Base-by-base conservation (phyloP, 495 filamentous ascomycete genomes). In the Penicillium ochrochloron region DNA sequence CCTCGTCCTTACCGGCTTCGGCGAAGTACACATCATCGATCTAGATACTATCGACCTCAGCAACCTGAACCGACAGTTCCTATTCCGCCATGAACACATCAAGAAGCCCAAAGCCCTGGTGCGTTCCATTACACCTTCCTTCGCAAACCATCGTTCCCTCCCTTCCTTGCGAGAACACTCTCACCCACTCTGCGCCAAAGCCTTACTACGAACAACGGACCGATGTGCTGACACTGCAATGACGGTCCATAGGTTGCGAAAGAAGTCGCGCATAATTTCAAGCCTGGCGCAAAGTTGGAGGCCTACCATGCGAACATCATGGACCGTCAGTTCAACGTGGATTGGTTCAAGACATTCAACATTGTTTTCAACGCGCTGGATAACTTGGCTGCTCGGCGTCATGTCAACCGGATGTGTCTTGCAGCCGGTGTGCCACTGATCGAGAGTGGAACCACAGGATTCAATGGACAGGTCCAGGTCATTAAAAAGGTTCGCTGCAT, bases 331-430 rank as follows among this genome's bases (percentile, higher is more conserved):
- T 99, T 98, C 82, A 90, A 90, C 66, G 85, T 97, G 57, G 87
- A 90, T 31, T 98, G 93, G 92, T 99, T 97, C 70, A 83, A 85
- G 67, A 72, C 78, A 19, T 99, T 98, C 72, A 81, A 83, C 33
- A 74, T 98, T 2, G 93, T 98, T 5, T 97, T 99, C 80, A 99
- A 99, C 77, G 95, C 95, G 31, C 83, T 99, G 21, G 95, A 99
- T 75, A 99, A 99, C 66, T 82, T 99, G 10, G 94, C 97, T 60
- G 95, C 95, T 21, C 82, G 95, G 62, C 88, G 94, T 48, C 92
- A 99, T 83, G 95, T 98, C 57, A 99, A 99, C 74, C 90, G 88
- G 73, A 98, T 99, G 95, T 99, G 95, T 70, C 75, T 99, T 65
- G 90, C 93, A 2, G 95, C 96, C 21, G 82, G 93, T 65, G 89